Base-by-base conservation (phyloP, 345 rosid genomes). In the Citrus reticulata region DNA sequence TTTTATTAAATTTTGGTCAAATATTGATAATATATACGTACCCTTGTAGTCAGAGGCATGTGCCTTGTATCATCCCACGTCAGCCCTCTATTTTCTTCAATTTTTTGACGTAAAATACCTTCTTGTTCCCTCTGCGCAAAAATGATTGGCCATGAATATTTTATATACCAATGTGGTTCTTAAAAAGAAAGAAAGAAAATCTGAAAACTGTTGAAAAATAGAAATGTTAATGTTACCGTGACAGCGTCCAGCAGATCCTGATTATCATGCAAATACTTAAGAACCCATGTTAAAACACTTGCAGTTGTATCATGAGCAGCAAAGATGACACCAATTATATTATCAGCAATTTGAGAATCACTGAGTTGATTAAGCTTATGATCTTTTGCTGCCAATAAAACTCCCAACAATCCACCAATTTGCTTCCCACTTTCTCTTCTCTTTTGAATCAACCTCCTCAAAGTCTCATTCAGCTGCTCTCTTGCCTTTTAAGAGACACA, bases 291-390 rank as follows among this genome's bases (percentile, higher is more conserved):
- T 19, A 92, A 81, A 55, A 85, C 93, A 78, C 94, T 91, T 16
- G 98, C 98, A 25, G 99, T 95, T 11, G 98, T 93, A 69, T 95
- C 99, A n/a, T 92, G 96, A 68, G 99, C 98, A 57, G 99, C 98
- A 20, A 95, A 95, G 25, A 93, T 91, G 5, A 95, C 95, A 35
- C 99, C 99, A 49, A 95, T 93, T 76, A 95, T 88, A 70, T 95
- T 95, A 75, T 95, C 99, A 14, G 96, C 95, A 66, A 95, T 91
- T 42, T 95, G 99, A 29, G 91, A 86, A 83, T 95, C 98, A 14
- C 87, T 90, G 11, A 95, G 88, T 51, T 78, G 87, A 35, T 82
- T 83, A 1, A 66, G 75, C 78, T 86, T 84, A n/a, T 79, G 87
- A 65, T 88, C 87, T 62, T 83, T 81, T 27, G 86, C 89, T 32